Evolutionary conservation across 805 yeast genomes (phyloP).

Genomic region (Tetrapisispora nanseiensis): DNA sequence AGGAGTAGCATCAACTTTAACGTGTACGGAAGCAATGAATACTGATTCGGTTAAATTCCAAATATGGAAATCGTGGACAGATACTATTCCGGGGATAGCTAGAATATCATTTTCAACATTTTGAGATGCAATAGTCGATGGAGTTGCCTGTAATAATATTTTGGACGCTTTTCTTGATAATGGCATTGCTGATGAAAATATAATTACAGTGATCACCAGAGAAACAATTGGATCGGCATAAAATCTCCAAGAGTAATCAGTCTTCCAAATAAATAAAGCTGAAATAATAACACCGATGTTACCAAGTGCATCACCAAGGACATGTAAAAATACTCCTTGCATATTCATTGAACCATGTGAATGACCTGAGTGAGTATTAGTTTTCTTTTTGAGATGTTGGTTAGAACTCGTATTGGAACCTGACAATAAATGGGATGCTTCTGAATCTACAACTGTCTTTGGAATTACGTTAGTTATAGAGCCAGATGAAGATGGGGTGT

Average conservation of each 20-base stretch:
- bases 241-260: slow-evolving; percentile 79
- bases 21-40: slow-evolving; percentile 81
- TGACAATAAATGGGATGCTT: slow-evolving; percentile 30
- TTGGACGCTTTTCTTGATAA: slow-evolving; percentile 78
- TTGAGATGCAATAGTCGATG: slow-evolving; percentile 69
- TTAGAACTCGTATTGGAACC: background rate
- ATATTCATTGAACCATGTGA: slow-evolving; percentile 66
- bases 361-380: background rate
- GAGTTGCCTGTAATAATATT: slow-evolving; percentile 87
- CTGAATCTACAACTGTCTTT: slow-evolving; percentile 25
- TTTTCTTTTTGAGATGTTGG: background rate
- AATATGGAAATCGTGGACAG: slow-evolving; percentile 90
- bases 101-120: slow-evolving; percentile 60
- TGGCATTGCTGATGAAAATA: slow-evolving; percentile 86
- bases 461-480: slow-evolving; percentile 21
- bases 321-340: slow-evolving; percentile 96
- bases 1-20: slow-evolving; percentile 59
- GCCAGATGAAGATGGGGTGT: slow-evolving; percentile 5
- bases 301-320: slow-evolving; percentile 92
- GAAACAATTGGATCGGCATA: slow-evolving; percentile 84
- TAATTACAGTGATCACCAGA: slow-evolving; percentile 73
- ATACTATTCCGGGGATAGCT: slow-evolving; percentile 59
- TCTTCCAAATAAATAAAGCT: slow-evolving; percentile 89
- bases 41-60: slow-evolving; percentile 91
- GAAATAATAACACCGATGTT: slow-evolving; percentile 86